Base-by-base conservation (phyloP, 1,139 yeast genomes). In the Candida smagusa region DNA sequence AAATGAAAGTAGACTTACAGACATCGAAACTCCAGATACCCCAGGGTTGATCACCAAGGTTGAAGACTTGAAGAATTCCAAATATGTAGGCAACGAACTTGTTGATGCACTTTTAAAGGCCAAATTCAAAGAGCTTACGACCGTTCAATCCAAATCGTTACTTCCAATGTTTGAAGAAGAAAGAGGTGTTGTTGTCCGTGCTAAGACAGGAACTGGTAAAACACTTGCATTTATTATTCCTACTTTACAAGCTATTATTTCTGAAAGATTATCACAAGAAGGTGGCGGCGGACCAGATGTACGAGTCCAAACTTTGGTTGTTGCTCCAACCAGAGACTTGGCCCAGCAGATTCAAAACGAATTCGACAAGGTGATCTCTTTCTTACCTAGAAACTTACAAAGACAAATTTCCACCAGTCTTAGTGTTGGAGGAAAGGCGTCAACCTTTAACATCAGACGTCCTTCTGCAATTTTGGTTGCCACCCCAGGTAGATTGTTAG, bases 141-240 rank as follows among this genome's bases (percentile, higher is more conserved):
- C 86, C 2, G 96, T 88, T 12, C 97, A 89, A 59, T 81, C 82
- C 39, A 72, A 75, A 49, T 74, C 95, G 5, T 66, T 89, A 34
- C 65, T 77, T 38, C 94, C 94, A 7, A 76, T 84, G 42, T 64
- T 87, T 39, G 56, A 72, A 16, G 72, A 77, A 28, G 64, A 72
- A 30, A 59, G 58, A 9, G 90, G 94, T 46, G 68, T 88, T 39
- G 89, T 89, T 21, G 92, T 87, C 27, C 74, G 95, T 49, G 97
- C 97, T 26, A 87, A 87, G 58, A 90, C 97, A 3, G 97, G 97
- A 55, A 90, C 97, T 1, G 97, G 97, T 52, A 90, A 90, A 60
- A 90, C 97, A 0, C 79, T 86, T 44, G 95, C 96, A 0, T 90
- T 88, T 58, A 80, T 89, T 42, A 68, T 89, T 36, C 97, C 97